These are phyloP conservation scores for Noccaea bulbosa DNA, from an alignment of 345 rosid species.

Conservation along the genomic window DNA sequence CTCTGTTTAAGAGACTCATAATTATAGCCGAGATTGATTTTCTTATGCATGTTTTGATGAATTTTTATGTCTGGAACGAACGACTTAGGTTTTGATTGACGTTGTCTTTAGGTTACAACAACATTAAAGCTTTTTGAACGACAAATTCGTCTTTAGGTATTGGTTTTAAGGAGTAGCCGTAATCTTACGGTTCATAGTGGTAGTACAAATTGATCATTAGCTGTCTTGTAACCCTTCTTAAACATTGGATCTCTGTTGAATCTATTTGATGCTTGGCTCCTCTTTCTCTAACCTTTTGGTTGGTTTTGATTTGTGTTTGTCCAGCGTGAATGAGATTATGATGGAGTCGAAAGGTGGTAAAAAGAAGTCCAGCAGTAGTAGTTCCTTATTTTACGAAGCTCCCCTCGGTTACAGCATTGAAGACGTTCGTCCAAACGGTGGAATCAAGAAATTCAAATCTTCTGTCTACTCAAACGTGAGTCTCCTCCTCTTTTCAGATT, in stretches of 20 bases:
- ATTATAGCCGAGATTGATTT: background rate
- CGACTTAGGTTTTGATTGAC: background rate
- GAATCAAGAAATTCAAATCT: slow-evolving; percentile 99
- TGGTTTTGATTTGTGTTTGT: background rate
- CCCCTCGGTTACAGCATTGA: slow-evolving; percentile 99
- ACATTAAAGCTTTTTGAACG: too few relatives aligned
- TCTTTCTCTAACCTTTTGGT: background rate
- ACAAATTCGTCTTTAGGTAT: background rate
- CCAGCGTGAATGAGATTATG: slow-evolving; percentile 72
- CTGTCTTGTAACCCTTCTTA: background rate
- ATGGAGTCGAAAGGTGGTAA: slow-evolving; percentile 97
- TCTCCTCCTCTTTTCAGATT: background rate
- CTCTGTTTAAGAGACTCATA: background rate
- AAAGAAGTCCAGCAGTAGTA: slow-evolving; percentile 84
- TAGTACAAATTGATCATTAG: background rate
- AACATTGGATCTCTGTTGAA: background rate
- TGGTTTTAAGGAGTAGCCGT: background rate
- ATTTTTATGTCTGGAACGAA: background rate
- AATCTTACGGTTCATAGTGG: background rate
- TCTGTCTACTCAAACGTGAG: slow-evolving; percentile 89
- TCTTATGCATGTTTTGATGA: background rate
- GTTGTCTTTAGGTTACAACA: too few relatives aligned
- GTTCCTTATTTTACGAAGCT: slow-evolving; percentile 84
- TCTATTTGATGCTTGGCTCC: background rate
- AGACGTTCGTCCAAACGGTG: slow-evolving; percentile 97